Conservation (phyloP, 176 grass and related monocot genomes). For the Rhynchospora breviuscula region DNA sequence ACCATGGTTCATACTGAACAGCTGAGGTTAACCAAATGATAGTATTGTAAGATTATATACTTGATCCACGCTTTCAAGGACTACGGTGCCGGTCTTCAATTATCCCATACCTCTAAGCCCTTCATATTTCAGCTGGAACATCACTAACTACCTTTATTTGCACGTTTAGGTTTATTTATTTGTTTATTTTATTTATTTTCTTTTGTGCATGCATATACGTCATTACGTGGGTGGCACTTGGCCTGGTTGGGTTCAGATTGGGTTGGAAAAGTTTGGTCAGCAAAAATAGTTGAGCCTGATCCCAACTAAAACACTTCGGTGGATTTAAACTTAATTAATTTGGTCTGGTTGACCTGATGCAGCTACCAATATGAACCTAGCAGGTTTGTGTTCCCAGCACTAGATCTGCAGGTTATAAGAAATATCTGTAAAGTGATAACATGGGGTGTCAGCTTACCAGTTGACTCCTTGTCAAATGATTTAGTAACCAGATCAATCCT, state of each 20-base stretch:
- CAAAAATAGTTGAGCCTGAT: too few relatives aligned
- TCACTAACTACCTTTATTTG: too few relatives aligned
- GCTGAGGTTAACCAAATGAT: conserved; percentile 30
- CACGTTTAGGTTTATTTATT: neutral
- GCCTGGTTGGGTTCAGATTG: too few relatives aligned
- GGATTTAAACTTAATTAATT: too few relatives aligned
- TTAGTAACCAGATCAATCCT: conserved; percentile 73
- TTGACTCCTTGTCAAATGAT: conserved; percentile 85
- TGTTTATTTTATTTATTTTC: neutral
- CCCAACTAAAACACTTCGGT: too few relatives aligned
- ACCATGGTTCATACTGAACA: conserved; percentile 83
- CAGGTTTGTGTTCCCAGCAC: neutral
- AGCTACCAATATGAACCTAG: neutral
- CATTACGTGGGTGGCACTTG: too few relatives aligned
- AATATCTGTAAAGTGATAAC: neutral
- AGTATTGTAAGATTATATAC: neutral
- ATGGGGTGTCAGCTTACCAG: conserved; percentile 38
- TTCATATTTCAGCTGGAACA: neutral
- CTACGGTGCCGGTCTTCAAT: too few relatives aligned
- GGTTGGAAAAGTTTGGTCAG: too few relatives aligned
- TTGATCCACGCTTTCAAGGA: neutral
- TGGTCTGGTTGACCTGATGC: neutral
- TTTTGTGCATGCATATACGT: neutral
- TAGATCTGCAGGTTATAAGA: neutral
- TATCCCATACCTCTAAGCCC: neutral